Evolutionary conservation across 1,139 yeast genomes (phyloP).

Genomic region (Blastobotrys capitulatus): DNA sequence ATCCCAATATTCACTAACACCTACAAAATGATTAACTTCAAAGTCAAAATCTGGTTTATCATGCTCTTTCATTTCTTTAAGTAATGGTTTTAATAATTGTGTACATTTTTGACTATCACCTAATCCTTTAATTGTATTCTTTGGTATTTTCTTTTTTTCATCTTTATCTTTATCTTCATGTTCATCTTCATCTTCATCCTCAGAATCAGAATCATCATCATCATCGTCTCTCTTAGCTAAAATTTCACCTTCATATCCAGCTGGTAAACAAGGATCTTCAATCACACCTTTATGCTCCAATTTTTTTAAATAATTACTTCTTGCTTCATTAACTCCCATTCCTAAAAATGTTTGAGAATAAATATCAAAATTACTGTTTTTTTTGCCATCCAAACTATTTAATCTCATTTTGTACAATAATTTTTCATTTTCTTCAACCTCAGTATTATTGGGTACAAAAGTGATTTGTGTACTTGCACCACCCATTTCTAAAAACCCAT

Average conservation of each 20-base stretch:
- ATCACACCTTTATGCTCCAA: constrained; percentile 9
- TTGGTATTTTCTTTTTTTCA: constrained; percentile 13
- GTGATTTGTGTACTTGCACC: constrained; percentile 86
- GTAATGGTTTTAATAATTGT: constrained; percentile 46
- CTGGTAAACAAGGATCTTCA: constrained; percentile 46
- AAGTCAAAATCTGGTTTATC: constrained; percentile 59
- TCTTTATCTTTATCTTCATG: constrained; percentile 32
- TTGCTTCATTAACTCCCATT: constrained; percentile 70
- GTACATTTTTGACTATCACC: constrained; percentile 58
- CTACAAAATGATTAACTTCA: constrained; percentile 61
- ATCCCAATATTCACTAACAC: constrained; percentile 83
- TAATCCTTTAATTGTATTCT: constrained; percentile 46
- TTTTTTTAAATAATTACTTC: constrained; percentile 41
- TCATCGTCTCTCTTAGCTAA: constrained; percentile 17
- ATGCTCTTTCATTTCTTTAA: constrained; percentile 29
- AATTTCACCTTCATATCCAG: constrained; percentile 18
- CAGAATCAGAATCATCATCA: constrained; percentile 33
- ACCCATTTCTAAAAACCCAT: constrained; percentile 80
- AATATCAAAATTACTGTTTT: constrained; percentile 39
- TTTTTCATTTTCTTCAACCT: constrained; percentile 48
- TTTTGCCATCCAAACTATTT: constrained; percentile 30
- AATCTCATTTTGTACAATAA: constrained; percentile 50
- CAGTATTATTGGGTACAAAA: constrained; percentile 61
- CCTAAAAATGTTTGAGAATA: constrained; percentile 69
- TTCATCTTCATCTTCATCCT: constrained; percentile 15